Evolutionary conservation across 164 flowering plant genomes (phyloP).

Genomic region (Paratinospora sagittata): DNA sequence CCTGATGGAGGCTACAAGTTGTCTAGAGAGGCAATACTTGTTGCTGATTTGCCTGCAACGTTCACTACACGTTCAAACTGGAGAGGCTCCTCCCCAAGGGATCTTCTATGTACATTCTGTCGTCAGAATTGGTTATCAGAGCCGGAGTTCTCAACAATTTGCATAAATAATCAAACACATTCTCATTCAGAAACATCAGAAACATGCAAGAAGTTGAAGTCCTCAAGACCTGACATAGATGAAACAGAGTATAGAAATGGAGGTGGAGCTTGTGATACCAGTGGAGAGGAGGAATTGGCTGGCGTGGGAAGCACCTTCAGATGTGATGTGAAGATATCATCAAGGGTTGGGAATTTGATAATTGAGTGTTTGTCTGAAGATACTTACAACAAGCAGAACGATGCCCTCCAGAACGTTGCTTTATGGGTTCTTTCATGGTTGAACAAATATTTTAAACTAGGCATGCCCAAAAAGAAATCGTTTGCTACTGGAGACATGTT

Average conservation of each 20-base stretch:
- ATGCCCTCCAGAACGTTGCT: constrained; percentile 65
- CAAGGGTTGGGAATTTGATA: constrained; percentile 48
- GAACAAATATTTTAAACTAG: constrained; percentile 39
- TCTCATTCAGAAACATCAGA: constrained; percentile 21
- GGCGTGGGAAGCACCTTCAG: constrained; percentile 29
- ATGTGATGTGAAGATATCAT: constrained; percentile 60
- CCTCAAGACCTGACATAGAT: constrained; percentile 16
- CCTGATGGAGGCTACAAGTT: constrained; percentile 80
- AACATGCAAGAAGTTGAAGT: constrained; percentile 32
- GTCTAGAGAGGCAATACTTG: constrained; percentile 73
- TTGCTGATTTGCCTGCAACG: constrained; percentile 63
- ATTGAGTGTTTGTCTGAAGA: constrained; percentile 49
- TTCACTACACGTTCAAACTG: constrained; percentile 78
- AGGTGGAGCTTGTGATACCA: constrained; percentile 14
- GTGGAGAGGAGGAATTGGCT: constrained; percentile 16
- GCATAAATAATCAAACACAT: constrained; percentile 21
- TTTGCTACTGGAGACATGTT: constrained; percentile 24
- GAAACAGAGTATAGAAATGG: constrained; percentile 20
- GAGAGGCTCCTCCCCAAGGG: constrained; percentile 84
- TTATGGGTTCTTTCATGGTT: constrained; percentile 67
- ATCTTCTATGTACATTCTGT: constrained; percentile 71
- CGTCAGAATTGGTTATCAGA: constrained; percentile 76
- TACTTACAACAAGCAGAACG: constrained; percentile 51
- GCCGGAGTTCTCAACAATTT: constrained; percentile 48
- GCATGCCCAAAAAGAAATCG: constrained; percentile 37